Conservation (phyloP, 1,284 basidiomycete species). For the Fomitopsis betulina region DNA sequence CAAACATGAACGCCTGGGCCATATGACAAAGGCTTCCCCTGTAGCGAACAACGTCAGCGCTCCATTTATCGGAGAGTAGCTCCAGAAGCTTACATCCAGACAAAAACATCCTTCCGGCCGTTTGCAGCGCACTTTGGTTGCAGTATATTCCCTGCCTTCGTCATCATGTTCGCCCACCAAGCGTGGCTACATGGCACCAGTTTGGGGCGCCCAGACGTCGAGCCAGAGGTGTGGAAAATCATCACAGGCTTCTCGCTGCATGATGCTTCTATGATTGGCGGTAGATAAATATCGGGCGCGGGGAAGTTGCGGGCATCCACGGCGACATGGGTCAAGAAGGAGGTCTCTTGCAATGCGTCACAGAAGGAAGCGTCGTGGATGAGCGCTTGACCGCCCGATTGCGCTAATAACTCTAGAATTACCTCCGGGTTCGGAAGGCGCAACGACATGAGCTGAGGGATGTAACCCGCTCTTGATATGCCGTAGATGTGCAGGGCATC, state of each 20-base stretch:
- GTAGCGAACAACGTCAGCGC: neutral
- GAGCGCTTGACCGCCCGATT: conserved; percentile 54
- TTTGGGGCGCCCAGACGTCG: conserved; percentile 71
- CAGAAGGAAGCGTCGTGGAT: conserved; percentile 51
- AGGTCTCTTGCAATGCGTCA: conserved; percentile 31
- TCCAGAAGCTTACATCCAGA: conserved; percentile 26
- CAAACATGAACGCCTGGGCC: conserved; percentile 29
- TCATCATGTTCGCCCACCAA: conserved; percentile 26
- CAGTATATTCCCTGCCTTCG: conserved; percentile 20
- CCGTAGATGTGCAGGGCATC: conserved; percentile 70
- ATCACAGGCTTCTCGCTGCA: conserved; percentile 48
- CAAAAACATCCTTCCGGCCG: conserved; percentile 52
- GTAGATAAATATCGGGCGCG: conserved; percentile 35
- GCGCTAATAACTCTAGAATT: conserved; percentile 56
- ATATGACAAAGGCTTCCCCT: conserved; percentile 31
- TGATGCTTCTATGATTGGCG: conserved; percentile 34
- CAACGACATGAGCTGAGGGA: conserved; percentile 70
- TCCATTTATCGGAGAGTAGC: conserved; percentile 5
- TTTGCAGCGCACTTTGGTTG: conserved; percentile 15
- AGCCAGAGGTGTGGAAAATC: conserved; percentile 72
- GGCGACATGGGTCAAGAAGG: conserved; percentile 44
- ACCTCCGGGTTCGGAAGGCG: conserved; percentile 65
- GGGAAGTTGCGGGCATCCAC: conserved; percentile 36
- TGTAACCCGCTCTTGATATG: conserved; percentile 64
- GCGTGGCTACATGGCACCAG: conserved; percentile 60